Percentiles rank a stretch among this genome's conserved stretches.
These are phyloP conservation scores for Quillaja saponaria DNA, from an alignment of 306 rosid species.

Conservation along the genomic window DNA sequence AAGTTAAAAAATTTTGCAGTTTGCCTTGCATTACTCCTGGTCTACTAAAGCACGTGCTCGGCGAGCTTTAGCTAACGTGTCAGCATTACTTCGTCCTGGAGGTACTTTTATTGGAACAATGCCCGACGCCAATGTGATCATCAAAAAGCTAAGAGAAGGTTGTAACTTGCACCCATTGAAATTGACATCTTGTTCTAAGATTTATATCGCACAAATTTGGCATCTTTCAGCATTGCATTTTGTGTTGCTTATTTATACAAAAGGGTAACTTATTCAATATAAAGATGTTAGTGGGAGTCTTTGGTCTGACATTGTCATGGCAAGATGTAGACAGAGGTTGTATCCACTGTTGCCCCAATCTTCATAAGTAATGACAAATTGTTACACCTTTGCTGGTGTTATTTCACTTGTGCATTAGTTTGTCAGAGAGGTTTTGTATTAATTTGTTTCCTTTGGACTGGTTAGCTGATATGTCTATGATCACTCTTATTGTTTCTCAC, in stretches of 20 bases:
- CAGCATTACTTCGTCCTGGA: conserved; percentile 97
- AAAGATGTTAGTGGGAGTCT: neutral
- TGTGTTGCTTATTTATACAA: neutral
- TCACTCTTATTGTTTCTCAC: conserved; percentile 8
- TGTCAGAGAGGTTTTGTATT: neutral
- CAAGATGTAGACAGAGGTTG: neutral
- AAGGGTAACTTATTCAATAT: conserved; percentile 1
- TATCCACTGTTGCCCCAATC: conserved; percentile 1
- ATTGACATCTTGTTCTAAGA: neutral
- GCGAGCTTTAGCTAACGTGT: conserved; percentile 84
- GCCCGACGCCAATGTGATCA: conserved; percentile 97
- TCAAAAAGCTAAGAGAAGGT: conserved; percentile 95
- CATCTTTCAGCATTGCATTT: neutral
- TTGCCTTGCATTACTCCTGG: conserved; percentile 78
- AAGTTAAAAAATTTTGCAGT: conserved; percentile 31
- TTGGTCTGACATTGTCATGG: no score
- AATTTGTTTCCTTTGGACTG: neutral
- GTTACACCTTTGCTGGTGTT: neutral
- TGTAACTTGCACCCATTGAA: neutral
- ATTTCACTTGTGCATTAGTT: neutral
- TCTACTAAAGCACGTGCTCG: conserved; percentile 98
- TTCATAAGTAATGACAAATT: neutral
- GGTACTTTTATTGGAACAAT: conserved; percentile 93
- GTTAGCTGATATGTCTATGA: neutral
- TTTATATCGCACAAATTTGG: conserved; percentile 1